phyloP scores from a whole-genome alignment of 805 yeast genomes.

The Pichia occidentalis region DNA sequence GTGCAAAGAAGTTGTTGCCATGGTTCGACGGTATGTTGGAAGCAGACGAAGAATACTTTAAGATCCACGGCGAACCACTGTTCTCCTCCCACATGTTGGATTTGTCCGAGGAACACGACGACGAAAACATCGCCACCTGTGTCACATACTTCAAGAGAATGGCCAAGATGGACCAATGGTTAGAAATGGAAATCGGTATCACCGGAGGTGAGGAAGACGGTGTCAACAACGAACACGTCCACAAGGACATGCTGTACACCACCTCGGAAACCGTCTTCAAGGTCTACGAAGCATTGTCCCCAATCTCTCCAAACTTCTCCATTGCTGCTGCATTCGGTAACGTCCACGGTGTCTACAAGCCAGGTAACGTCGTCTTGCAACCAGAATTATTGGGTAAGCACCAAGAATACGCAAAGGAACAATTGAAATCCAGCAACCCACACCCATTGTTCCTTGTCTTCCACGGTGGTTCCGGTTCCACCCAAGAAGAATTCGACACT shows the following conservation, averaged over 20 bases:
- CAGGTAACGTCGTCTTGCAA: slow-evolving; percentile 91
- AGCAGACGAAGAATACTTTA: slow-evolving; percentile 92
- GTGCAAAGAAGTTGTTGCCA: slow-evolving; percentile 96
- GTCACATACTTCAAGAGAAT: slow-evolving; percentile 91
- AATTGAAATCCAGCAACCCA: slow-evolving; percentile 43
- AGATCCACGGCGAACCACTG: slow-evolving; percentile 83
- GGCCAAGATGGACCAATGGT: slow-evolving; percentile 92
- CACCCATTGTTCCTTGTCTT: slow-evolving; percentile 91
- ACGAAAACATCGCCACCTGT: slow-evolving; percentile 91
- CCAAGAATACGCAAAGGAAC: slow-evolving; percentile 79
- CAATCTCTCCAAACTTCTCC: slow-evolving; percentile 96
- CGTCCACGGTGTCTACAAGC: slow-evolving; percentile 99
- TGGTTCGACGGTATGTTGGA: slow-evolving; percentile 98
- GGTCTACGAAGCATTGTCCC: slow-evolving; percentile 82
- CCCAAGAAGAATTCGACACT: slow-evolving; percentile 83
- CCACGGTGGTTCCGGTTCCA: slow-evolving; percentile 99
- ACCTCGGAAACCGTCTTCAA: slow-evolving; percentile 89
- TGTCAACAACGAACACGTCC: slow-evolving; percentile 95
- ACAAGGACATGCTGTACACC: slow-evolving; percentile 84
- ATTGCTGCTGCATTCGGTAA: slow-evolving; percentile 99
- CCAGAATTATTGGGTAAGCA: slow-evolving; percentile 95
- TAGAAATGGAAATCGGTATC: slow-evolving; percentile 99
- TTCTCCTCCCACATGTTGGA: slow-evolving; percentile 99
- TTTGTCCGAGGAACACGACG: slow-evolving; percentile 93
- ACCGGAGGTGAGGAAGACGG: slow-evolving; percentile 99